Base-by-base conservation (phyloP, 495 filamentous ascomycete species). In the Venustampulla echinocandica region DNA sequence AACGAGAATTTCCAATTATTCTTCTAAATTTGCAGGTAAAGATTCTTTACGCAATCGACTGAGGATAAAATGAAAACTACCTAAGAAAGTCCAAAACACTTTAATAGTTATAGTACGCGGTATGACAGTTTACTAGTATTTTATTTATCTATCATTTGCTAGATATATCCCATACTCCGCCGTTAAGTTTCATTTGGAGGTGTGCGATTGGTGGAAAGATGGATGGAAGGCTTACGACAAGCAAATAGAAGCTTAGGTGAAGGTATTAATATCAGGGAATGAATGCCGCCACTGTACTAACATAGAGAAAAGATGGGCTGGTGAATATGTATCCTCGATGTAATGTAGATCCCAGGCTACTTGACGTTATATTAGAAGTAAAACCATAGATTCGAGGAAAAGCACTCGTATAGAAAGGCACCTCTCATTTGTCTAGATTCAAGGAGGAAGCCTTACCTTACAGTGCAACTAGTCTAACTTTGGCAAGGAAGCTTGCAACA, bases 371-470 rank as follows among this genome's bases (percentile, higher is more conserved):
- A 1, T 56, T 68, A 0, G 58, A 73, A 9, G 61, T 69, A 9
- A 61, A 51, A 30, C 43, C 57, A 13, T 63, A 55, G 54, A 60
- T 71, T n/a, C 57, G 60, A 2, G 61, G 50, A 0, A 70, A 74
- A 41, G 61, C 69, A 1, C 71, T 67, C 23, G 41, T 71, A 28
- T 78, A 73, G 73, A 60, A 68, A 17, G 66, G 60, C 4, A 73
- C 70, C 14, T 49, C 56, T 25, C 68, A 77, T 48, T 55, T 77
- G 7, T 64, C 67, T 0, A 57, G 56, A 0, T 77, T 77, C 57
- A 67, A 68, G 27, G 56, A 66, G n/a, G 67, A 62, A 18, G 65
- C 61, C 10, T 40, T 74, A 1, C 57, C 63, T 24, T 77, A 74
- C 50, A 76, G 70, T 65, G 57, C 64, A 25, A 50, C 44, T 6